These are phyloP conservation scores for Fusarium subtropicale DNA, from an alignment of 2,329 filamentous ascomycete genomes.

Conservation along the genomic window DNA sequence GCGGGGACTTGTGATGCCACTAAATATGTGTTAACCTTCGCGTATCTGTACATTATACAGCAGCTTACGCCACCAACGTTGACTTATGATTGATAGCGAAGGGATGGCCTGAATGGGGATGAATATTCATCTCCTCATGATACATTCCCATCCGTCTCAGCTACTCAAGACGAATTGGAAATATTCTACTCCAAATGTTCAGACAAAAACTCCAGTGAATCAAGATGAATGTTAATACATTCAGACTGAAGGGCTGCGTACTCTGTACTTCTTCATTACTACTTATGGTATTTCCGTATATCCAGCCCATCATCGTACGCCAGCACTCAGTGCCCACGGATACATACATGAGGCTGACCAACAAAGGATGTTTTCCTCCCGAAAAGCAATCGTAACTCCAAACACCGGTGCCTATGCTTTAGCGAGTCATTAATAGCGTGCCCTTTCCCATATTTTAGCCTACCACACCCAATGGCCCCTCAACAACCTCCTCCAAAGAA, in stretches of 20 bases:
- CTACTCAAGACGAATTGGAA: neutral
- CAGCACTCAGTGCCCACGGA: neutral
- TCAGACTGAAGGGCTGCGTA: neutral
- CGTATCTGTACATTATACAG: neutral
- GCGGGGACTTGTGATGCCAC: neutral
- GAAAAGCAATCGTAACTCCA: conserved; percentile 18
- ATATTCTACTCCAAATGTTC: neutral
- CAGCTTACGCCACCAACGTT: conserved; percentile 29
- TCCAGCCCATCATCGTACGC: neutral
- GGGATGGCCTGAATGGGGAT: neutral
- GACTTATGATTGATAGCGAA: neutral
- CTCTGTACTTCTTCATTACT: neutral
- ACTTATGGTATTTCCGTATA: neutral
- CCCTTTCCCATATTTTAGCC: conserved; percentile 11
- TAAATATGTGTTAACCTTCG: too few species aligned
- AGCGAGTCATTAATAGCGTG: conserved; percentile 6
- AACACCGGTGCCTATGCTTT: conserved; percentile 29
- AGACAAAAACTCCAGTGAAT: neutral
- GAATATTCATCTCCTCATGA: neutral
- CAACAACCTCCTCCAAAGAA: conserved; percentile 47
- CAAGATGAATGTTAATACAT: neutral
- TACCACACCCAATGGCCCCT: conserved; percentile 33
- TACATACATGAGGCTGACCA: neutral
- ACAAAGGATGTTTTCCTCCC: conserved; percentile 7
- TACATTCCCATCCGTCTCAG: neutral